Percentiles rank a stretch among this genome's conserved stretches.
Evolutionary conservation across 108 stramenopile species (phyloP).

Genomic region (Nannochloropsis oceanica): DNA sequence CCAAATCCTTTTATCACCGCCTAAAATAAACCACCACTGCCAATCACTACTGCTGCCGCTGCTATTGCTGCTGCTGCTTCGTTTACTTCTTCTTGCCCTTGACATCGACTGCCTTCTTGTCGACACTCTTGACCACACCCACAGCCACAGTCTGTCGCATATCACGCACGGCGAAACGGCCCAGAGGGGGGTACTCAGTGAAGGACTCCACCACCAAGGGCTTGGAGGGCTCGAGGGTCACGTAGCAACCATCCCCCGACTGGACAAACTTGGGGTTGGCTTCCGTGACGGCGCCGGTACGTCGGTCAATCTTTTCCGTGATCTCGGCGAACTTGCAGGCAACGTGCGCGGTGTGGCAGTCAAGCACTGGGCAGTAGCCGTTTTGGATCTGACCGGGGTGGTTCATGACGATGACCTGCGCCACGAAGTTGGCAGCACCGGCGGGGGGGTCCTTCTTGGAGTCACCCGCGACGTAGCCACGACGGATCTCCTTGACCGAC

Average conservation of each 20-base stretch:
- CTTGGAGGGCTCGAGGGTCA: conserved; percentile 65
- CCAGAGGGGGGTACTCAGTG: conserved; percentile 80
- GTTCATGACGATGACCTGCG: conserved; percentile 86
- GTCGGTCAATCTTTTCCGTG: conserved; percentile 77
- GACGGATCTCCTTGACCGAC: conserved; percentile 66
- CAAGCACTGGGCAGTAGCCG: conserved; percentile 80
- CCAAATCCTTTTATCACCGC: too few species aligned
- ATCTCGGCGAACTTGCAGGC: conserved; percentile 73
- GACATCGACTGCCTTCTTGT: conserved; percentile 40
- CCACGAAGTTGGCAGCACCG: conserved; percentile 46
- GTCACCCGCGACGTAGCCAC: conserved; percentile 76
- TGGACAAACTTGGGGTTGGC: conserved; percentile 67
- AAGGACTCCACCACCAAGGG: conserved; percentile 84
- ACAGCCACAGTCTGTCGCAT: conserved; percentile 60
- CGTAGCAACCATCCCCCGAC: conserved; percentile 75
- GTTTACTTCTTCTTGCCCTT: conserved; percentile 42
- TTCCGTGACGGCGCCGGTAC: conserved; percentile 66
- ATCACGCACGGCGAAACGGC: conserved; percentile 91
- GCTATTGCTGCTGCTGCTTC: background rate
- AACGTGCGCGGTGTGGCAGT: conserved; percentile 86
- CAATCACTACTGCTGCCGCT: too few species aligned
- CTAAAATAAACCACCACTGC: too few species aligned
- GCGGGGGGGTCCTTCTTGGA: conserved; percentile 53
- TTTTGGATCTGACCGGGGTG: conserved; percentile 62
- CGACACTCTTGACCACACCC: conserved; percentile 76